Base-by-base conservation (phyloP, 768 basidiomycete genomes). In the Rhodotorula taiwanensis region DNA sequence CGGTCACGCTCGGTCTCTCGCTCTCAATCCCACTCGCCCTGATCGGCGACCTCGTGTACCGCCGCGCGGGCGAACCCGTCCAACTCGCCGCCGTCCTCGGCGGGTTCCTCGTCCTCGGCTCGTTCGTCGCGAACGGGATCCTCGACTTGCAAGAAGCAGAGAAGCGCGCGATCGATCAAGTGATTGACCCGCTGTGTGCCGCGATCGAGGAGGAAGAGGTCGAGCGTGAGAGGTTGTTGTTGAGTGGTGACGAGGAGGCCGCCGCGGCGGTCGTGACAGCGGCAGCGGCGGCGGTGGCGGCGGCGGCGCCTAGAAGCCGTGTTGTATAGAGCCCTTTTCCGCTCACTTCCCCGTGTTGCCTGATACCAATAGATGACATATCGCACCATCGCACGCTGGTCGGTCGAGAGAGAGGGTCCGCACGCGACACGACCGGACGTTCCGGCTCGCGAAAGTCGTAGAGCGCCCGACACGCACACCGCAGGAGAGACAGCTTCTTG, bases 1-100 rank as follows among this genome's bases (percentile, higher is more conserved):
- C 95, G 25, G 93, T 88, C 23, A 98, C 94, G 1, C 80, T 97
- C 58, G 94, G 94, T 31, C 80, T 98, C 14, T 89, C 87, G 60
- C 81, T 98, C 20, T 95, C 95, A 1, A 95, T 97, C 74, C 94
- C 92, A 8, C 79, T 93, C 55, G 90, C 95, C 10, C 84, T 97
- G 52, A 54, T 87, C 14, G 92, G 92, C 20, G 92, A 95, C 71
- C 16, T 52, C 51, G 78, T 83, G 62, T 74, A 86, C 59, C 78
- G 89, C 5, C 44, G 42, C 31, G 49, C 64, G 6, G 34, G 51
- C 51, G 51, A 36, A 30, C 64, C 64, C 31, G 28, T 60, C 27
- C 52, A 53, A 9, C 79, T 82, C 27, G 82, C 67, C 10, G 65
- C 80, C 44, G 79, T 84, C 34, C 79, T 83, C 27, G 93, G 93